phyloP scores from a whole-genome alignment of 2,329 filamentous ascomycete genomes.

The Claviceps fusiformis region DNA sequence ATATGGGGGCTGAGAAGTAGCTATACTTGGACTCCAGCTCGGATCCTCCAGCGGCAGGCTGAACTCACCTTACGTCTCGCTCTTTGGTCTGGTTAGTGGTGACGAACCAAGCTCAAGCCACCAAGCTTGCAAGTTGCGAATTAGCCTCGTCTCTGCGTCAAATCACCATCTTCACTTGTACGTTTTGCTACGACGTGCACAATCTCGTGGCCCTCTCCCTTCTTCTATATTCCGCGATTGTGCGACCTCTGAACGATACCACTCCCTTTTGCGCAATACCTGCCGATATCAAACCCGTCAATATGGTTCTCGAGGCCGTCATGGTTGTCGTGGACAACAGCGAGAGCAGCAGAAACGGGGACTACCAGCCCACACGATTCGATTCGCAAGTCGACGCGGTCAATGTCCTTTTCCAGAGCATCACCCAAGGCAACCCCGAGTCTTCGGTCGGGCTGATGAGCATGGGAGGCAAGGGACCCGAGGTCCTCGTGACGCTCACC shows the following conservation, averaged over 20 bases:
- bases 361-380: conserved; percentile 82
- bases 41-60: conserved; percentile 21
- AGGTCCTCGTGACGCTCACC: conserved; percentile 91
- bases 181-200: background rate
- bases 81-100: background rate
- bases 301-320: conserved; percentile 96
- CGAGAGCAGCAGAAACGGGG: conserved; percentile 94
- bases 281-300: conserved; percentile 31
- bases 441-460: conserved; percentile 97
- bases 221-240: no score
- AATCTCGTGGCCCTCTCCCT: background rate
- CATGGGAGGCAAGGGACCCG: conserved; percentile 95
- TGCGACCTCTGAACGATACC: background rate
- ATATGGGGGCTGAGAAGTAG: background rate
- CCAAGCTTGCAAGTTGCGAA: background rate
- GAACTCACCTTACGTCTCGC: conserved; percentile 30
- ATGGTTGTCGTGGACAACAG: conserved; percentile 99
- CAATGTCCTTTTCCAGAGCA: conserved; percentile 87
- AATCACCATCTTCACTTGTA: background rate
- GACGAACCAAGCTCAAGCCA: conserved; percentile 2
- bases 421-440: conserved; percentile 90
- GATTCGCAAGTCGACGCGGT: conserved; percentile 93
- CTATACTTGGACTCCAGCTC: conserved; percentile 8
- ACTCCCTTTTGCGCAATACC: background rate
- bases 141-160: conserved; percentile 3